Evolutionary conservation across 768 basidiomycete species (phyloP).

Genomic region (Cystofilobasidium bisporidii): DNA sequence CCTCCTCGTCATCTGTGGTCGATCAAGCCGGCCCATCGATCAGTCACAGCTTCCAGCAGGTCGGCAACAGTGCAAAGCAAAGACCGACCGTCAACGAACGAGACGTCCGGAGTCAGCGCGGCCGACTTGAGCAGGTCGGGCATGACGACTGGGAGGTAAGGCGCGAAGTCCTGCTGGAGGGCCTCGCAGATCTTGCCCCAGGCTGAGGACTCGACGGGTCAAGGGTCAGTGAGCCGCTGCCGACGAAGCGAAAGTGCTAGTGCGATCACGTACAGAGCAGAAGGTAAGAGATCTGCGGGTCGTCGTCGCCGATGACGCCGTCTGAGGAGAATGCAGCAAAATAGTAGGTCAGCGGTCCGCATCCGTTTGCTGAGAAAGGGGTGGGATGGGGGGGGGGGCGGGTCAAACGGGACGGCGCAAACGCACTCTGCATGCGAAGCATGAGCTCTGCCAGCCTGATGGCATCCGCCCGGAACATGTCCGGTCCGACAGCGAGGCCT

Average conservation of each 20-base stretch:
- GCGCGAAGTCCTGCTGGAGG: conserved; percentile 72
- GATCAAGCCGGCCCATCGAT: too few species aligned
- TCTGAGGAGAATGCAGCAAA: too few species aligned
- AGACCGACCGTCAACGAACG: conserved; percentile 52
- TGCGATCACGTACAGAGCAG: background rate
- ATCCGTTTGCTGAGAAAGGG: too few species aligned
- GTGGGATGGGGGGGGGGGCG: too few species aligned
- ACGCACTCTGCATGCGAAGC: conserved; percentile 65
- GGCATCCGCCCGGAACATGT: conserved; percentile 67
- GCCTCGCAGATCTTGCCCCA: conserved; percentile 86
- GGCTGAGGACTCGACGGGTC: conserved; percentile 45
- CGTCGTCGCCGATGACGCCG: conserved; percentile 57
- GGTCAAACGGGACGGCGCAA: background rate
- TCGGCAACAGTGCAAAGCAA: background rate
- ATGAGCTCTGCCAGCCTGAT: conserved; percentile 60
- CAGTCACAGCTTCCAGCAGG: too few species aligned
- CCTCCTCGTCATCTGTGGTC: conserved; percentile 51
- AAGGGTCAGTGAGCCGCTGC: background rate
- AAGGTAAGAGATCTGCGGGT: conserved; percentile 60
- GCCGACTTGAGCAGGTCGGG: conserved; percentile 65
- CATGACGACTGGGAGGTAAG: conserved; percentile 76
- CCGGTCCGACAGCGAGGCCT: conserved; percentile 75
- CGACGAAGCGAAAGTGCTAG: too few species aligned
- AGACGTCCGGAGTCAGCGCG: conserved; percentile 67
- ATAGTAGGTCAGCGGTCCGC: too few species aligned